Evolutionary conservation across 805 yeast species (phyloP).

Genomic region (Lachancea sp.): DNA sequence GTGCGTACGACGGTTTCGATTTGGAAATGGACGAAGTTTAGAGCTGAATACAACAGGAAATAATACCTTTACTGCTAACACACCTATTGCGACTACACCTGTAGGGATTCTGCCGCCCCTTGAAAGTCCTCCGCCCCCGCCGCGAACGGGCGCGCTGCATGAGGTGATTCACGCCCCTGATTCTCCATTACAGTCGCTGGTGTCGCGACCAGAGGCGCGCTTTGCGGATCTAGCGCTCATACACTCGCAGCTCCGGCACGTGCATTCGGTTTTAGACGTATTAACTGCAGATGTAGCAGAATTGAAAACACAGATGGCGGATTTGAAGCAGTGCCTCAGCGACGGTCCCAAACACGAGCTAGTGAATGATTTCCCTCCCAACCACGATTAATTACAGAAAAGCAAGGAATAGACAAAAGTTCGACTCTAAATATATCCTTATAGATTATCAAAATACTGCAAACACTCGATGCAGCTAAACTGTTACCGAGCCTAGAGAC

Average conservation of each 20-base stretch:
- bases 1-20: constrained; percentile 6
- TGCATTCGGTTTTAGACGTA: constrained; percentile 2
- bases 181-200: background rate
- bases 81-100: background rate
- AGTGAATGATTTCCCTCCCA: no score
- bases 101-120: background rate
- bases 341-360: background rate
- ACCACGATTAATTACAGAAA: no score
- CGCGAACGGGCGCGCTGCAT: constrained; percentile 6
- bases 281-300: constrained; percentile 2
- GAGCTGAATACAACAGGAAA: constrained; percentile 7
- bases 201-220: constrained; percentile 1
- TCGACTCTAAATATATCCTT: no score
- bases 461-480: no score
- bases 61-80: no score
- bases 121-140: constrained; percentile 5
- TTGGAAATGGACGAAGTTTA: constrained; percentile 9
- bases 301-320: constrained; percentile 2
- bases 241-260: constrained; percentile 4
- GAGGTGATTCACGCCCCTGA: constrained; percentile 6
- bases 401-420: no score
- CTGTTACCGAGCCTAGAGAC: no score
- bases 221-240: constrained; percentile 6
- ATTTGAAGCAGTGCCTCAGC: constrained; percentile 5
- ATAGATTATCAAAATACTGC: no score